Percentiles rank a stretch among this genome's conserved stretches.
These are phyloP conservation scores for Pseudocercospora cruenta DNA, from an alignment of 2,329 filamentous ascomycete genomes.

Conservation along the genomic window DNA sequence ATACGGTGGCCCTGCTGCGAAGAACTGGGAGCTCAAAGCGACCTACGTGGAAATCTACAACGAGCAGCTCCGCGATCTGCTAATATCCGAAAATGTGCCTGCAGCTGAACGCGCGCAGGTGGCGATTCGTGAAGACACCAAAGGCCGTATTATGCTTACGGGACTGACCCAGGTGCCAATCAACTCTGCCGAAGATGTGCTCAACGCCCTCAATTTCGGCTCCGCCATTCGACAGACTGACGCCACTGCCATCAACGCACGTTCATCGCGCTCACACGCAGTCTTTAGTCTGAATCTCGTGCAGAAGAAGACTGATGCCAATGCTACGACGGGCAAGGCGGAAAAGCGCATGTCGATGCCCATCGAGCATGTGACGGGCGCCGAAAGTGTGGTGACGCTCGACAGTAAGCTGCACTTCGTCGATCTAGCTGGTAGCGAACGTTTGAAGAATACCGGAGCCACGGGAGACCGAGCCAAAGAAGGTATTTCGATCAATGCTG, in stretches of 20 bases:
- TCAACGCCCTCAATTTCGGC: conserved; percentile 87
- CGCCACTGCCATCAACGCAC: conserved; percentile 94
- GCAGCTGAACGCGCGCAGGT: conserved; percentile 73
- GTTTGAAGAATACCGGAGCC: conserved; percentile 94
- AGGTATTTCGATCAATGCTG: conserved; percentile 97
- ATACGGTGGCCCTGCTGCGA: conserved; percentile 56
- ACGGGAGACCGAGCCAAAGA: conserved; percentile 93
- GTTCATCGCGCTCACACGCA: conserved; percentile 95
- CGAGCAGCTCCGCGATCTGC: conserved; percentile 87
- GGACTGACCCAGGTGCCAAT: conserved; percentile 86
- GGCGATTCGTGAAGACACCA: conserved; percentile 91
- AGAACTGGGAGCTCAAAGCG: conserved; percentile 87
- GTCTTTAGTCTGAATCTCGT: conserved; percentile 95
- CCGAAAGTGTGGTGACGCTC: conserved; percentile 74
- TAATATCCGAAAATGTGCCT: conserved; percentile 75
- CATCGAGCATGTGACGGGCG: conserved; percentile 72
- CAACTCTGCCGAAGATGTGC: conserved; percentile 87
- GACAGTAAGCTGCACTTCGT: conserved; percentile 99
- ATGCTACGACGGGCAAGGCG: conserved; percentile 56
- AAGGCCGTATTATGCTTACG: conserved; percentile 91
- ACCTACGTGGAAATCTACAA: conserved; percentile 86
- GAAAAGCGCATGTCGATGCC: conserved; percentile 90
- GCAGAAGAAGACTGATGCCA: conserved; percentile 70
- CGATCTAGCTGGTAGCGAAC: conserved; percentile 93
- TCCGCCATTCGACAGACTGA: conserved; percentile 95